phyloP scores from a whole-genome alignment of 2,329 filamentous ascomycete genomes.

The Colletotrichum agaves region DNA sequence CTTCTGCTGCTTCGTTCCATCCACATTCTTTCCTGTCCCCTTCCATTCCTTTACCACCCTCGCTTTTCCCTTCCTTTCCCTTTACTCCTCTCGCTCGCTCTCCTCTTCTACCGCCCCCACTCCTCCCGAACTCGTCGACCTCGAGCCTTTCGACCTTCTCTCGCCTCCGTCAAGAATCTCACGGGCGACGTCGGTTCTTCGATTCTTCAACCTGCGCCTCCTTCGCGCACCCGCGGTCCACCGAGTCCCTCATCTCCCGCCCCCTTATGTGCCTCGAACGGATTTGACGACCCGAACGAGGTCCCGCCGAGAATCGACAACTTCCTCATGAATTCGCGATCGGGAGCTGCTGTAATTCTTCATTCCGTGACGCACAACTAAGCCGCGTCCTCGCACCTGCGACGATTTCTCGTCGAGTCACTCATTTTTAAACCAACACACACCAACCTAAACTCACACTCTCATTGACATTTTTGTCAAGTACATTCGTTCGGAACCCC shows the following conservation, averaged over 20 bases:
- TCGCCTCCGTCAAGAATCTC: slow-evolving; percentile 39
- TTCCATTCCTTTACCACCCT: slow-evolving; percentile 39
- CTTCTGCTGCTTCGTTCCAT: slow-evolving; percentile 36
- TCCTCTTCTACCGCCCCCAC: slow-evolving; percentile 30
- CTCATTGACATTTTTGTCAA: slow-evolving; percentile 68
- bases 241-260: slow-evolving; percentile 2
- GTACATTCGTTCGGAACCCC: slow-evolving; percentile 65
- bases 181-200: slow-evolving; percentile 37
- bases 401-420: slow-evolving; percentile 39
- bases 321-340: slow-evolving; percentile 35
- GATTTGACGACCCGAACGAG: slow-evolving; percentile 28
- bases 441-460: slow-evolving; percentile 51
- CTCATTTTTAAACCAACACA: slow-evolving; percentile 33
- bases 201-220: slow-evolving; percentile 33
- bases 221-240: slow-evolving; percentile 7
- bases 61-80: slow-evolving; percentile 33
- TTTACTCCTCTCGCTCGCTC: slow-evolving; percentile 37
- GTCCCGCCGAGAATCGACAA: slow-evolving; percentile 32
- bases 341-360: slow-evolving; percentile 14
- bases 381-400: slow-evolving; percentile 17
- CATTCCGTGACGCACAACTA: slow-evolving; percentile 32
- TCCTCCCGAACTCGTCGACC: slow-evolving; percentile 31
- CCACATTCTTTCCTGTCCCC: slow-evolving; percentile 39
- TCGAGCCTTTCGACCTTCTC: slow-evolving; percentile 19
- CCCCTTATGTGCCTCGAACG: slow-evolving; percentile 23